Percentiles rank a stretch among this genome's conserved stretches.
Evolutionary conservation across 164 flowering plant species (phyloP).

Genomic region (Amborella trichopoda): DNA sequence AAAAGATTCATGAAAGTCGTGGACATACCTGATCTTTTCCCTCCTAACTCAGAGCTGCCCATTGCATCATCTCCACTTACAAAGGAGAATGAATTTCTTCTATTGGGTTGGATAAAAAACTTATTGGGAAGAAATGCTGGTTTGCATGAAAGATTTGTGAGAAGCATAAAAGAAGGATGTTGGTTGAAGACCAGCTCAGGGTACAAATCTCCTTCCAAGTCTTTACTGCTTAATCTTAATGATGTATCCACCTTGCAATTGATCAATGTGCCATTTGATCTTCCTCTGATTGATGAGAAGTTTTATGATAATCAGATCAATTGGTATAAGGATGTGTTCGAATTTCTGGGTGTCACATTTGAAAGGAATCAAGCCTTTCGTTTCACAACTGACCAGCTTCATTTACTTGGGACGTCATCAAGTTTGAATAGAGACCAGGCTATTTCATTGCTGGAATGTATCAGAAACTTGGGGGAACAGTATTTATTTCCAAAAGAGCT

Average conservation of each 20-base stretch:
- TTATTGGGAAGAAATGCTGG: not conserved
- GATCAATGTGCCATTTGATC: not conserved
- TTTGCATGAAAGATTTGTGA: not conserved
- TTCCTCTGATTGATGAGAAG: not conserved
- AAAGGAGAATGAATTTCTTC: constrained; percentile 8
- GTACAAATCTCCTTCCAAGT: not conserved
- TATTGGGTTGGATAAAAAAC: constrained; percentile 10
- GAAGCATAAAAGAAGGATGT: not conserved
- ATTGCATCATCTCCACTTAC: constrained; percentile 4
- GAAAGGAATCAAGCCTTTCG: not conserved
- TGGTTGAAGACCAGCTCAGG: constrained; percentile 4
- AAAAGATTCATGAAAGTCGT: not conserved
- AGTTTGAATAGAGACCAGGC: too few relatives aligned
- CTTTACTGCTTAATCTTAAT: not conserved
- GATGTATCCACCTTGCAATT: not conserved
- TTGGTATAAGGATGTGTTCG: constrained; percentile 4
- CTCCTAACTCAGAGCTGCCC: constrained; percentile 3
- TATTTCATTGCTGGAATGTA: not conserved
- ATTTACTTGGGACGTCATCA: not conserved
- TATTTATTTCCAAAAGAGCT: constrained; percentile 23
- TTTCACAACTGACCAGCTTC: not conserved
- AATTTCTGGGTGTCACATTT: constrained; percentile 5
- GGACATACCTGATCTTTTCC: not conserved
- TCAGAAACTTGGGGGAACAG: not conserved
- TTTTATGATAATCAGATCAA: not conserved